Evolutionary conservation across 768 basidiomycete genomes (phyloP), one percentile per base, ranked within the genome.

Genomic region (Podaxis sp.): DNA sequence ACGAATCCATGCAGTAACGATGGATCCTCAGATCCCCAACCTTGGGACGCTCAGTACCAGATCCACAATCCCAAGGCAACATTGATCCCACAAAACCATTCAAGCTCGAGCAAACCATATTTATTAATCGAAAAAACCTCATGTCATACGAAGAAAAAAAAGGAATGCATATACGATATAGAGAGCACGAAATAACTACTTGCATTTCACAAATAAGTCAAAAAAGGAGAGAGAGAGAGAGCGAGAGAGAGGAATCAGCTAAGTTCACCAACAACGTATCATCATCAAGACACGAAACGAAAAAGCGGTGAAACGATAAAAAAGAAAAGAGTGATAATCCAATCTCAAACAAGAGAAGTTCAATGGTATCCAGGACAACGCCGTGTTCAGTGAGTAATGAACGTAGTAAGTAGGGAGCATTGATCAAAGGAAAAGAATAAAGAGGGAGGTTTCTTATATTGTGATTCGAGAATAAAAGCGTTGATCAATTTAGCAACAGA

Each of bases 361-460:
- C 33, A 17, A 59, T 59, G 57, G 57, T 59, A 59, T 59, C 57
- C 44, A 39, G 61, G 44, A 55, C 54, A 44, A 19, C 42, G 46
- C 56, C 63, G 30, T 63, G 7, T 56, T 59, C 30, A 58, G 15
- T 57, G 30, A 64, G 26, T n/a, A 44, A 58, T 59, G 57, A 64
- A 33, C 38, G 48, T 59, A 57, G 33, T 51, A 15, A 24, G 33
- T 24, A 39, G n/a, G 28, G 22, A 39, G 30, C 24, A n/a, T 33
- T 26, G 38, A 48, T 30, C 17, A 36, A 48, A 26, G 38, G 22
- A 58, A n/a, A 42, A 24, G 39, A 54, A 52, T 40, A 54, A 56
- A 59, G 39, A 52, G 26, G 59, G 30, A 36, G 44, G 24, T 54
- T 46, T 63, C 38, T 38, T 24, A 15, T 58, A 48, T 59, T 49